Evolutionary conservation across 192 early-diverging fungal genomes (phyloP).

Genomic region (Cetraspora pellucida): DNA sequence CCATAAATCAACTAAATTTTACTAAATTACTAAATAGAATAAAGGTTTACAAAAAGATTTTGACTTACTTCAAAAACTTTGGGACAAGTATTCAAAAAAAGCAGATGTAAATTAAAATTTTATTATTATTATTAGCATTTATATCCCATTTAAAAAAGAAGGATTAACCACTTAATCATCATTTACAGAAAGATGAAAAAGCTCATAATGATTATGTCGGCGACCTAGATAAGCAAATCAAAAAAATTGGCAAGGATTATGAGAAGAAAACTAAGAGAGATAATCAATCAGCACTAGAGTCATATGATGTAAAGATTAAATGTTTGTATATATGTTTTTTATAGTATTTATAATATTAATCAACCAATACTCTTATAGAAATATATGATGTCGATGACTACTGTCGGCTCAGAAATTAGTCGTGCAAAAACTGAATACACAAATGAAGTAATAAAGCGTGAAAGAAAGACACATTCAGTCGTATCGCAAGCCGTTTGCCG

Average conservation of each 20-base stretch:
- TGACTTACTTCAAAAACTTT: constrained; percentile 40
- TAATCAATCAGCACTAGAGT: constrained; percentile 40
- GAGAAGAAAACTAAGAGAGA: constrained; percentile 49
- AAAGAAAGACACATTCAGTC: constrained; percentile 40
- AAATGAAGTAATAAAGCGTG: constrained; percentile 38
- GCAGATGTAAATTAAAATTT: constrained; percentile 35
- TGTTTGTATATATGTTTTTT: background rate
- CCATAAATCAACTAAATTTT: background rate
- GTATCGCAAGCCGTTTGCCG: constrained; percentile 44
- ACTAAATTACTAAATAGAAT: constrained; percentile 20
- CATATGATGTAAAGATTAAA: constrained; percentile 40
- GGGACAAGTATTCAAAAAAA: constrained; percentile 49
- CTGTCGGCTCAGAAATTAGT: constrained; percentile 41
- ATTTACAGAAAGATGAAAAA: constrained; percentile 47
- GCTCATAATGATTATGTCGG: constrained; percentile 42
- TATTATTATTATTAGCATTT: background rate
- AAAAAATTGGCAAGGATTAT: constrained; percentile 45
- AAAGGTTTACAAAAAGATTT: constrained; percentile 48
- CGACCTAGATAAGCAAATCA: constrained; percentile 45
- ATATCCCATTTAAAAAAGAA: background rate
- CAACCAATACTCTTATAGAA: constrained; percentile 28
- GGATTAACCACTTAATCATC: background rate
- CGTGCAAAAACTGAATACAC: constrained; percentile 39
- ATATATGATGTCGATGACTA: constrained; percentile 43
- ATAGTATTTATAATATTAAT: background rate